Conservation (phyloP, 1,284 basidiomycete species). For the Puccinia hordei region DNA sequence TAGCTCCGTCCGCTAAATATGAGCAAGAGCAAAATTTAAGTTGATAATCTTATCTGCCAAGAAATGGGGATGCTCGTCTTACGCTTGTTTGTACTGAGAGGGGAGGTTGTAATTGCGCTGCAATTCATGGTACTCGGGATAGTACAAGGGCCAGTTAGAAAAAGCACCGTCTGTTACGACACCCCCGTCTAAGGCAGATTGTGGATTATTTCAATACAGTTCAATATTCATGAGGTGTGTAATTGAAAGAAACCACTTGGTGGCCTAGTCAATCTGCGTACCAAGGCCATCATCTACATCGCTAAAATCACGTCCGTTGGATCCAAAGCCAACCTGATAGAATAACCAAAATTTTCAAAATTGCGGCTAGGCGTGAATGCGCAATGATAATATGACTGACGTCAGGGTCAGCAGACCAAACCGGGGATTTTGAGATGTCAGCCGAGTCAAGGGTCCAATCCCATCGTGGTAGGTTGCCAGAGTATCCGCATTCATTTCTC, state of each 20-base stretch:
- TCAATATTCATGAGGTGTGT: not conserved
- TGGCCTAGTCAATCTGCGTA: not conserved
- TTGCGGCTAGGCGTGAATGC: not conserved
- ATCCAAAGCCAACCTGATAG: slow-evolving; percentile 44
- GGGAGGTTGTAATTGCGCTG: slow-evolving; percentile 48
- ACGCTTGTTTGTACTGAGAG: slow-evolving; percentile 21
- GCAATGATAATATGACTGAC: not conserved
- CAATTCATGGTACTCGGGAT: slow-evolving; percentile 41
- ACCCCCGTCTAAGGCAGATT: slow-evolving; percentile 6
- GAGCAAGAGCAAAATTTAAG: not conserved
- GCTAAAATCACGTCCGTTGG: slow-evolving; percentile 21
- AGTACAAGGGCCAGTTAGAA: slow-evolving; percentile 37
- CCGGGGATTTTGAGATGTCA: slow-evolving; percentile 39
- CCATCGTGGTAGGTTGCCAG: slow-evolving; percentile 44
- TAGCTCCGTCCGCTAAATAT: slow-evolving; percentile 30
- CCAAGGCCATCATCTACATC: slow-evolving; percentile 25
- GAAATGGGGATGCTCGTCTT: not conserved
- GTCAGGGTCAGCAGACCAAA: slow-evolving; percentile 34
- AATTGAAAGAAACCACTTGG: not conserved
- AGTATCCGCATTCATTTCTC: slow-evolving; percentile 32
- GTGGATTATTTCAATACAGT: not conserved
- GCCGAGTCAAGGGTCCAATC: slow-evolving; percentile 47
- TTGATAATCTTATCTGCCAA: not conserved
- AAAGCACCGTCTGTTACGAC: slow-evolving; percentile 39
- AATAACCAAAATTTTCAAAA: not conserved